Percentiles rank a stretch among this genome's conserved stretches.
phyloP scores from a whole-genome alignment of 805 yeast genomes.

The Zygosaccharomyces pseudorouxii region DNA sequence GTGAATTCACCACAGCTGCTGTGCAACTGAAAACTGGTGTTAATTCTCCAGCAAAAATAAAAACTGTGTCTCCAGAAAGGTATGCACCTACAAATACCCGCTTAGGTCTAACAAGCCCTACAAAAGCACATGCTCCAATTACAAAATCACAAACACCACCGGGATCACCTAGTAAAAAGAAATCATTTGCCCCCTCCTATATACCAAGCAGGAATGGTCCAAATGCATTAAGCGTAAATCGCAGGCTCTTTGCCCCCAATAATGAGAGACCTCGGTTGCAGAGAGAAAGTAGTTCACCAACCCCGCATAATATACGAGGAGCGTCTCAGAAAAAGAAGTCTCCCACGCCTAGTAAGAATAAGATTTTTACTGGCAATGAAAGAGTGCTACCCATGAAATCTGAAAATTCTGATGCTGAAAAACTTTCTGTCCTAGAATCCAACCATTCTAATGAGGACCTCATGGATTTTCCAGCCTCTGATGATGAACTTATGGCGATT shows the following conservation, averaged over 20 bases:
- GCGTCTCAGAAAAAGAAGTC: background rate
- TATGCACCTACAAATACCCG: conserved; percentile 18
- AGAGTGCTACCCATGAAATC: background rate
- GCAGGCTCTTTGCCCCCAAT: conserved; percentile 10
- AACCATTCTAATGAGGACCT: background rate
- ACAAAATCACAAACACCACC: conserved; percentile 7
- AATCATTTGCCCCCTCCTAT: conserved; percentile 10
- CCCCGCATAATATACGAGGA: background rate
- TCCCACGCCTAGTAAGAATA: background rate
- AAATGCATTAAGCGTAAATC: conserved; percentile 6
- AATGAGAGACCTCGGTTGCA: conserved; percentile 2
- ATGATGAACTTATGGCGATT: background rate
- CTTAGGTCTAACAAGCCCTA: conserved; percentile 9
- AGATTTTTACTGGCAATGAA: background rate
- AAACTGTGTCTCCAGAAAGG: conserved; percentile 4
- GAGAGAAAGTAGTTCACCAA: conserved; percentile 1
- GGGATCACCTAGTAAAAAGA: conserved; percentile 12
- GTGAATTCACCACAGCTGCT: conserved; percentile 32
- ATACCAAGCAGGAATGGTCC: conserved; percentile 12
- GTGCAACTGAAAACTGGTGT: conserved; percentile 15
- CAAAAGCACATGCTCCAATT: conserved; percentile 15
- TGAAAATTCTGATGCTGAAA: background rate
- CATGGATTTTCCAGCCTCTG: background rate
- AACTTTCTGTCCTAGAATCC: background rate
- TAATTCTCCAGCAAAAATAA: conserved; percentile 6